A percentile compares a stretch with the other conserved stretches of the same genome.
These are phyloP conservation scores for Gossypium ekmanianum DNA, from an alignment of 345 rosid species.

Conservation along the genomic window DNA sequence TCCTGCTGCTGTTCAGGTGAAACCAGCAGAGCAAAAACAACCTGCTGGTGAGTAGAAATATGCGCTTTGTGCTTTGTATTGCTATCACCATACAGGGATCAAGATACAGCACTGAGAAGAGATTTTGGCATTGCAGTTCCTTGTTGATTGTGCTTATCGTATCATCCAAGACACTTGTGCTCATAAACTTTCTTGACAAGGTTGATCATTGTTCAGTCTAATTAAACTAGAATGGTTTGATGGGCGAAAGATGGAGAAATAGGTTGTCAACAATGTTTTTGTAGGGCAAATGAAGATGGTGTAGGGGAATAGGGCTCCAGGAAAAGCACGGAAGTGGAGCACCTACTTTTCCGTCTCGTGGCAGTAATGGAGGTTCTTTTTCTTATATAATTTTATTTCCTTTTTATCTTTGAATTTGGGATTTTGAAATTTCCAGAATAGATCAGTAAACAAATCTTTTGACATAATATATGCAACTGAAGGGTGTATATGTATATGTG, in stretches of 20 bases:
- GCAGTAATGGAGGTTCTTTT: slow-evolving; percentile 11
- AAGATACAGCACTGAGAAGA: not conserved
- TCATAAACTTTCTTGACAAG: slow-evolving; percentile 27
- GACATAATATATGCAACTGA: slow-evolving; percentile 24
- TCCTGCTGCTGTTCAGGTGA: slow-evolving; percentile 62
- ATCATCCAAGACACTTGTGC: slow-evolving; percentile 28
- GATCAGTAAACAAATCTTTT: slow-evolving; percentile 18
- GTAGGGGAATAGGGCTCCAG: not conserved
- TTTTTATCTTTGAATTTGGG: not conserved
- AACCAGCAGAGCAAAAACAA: slow-evolving; percentile 82
- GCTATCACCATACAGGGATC: not conserved
- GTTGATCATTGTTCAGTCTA: slow-evolving; percentile 22
- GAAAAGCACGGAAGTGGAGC: not conserved
- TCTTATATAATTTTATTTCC: not conserved
- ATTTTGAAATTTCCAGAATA: slow-evolving; percentile 19
- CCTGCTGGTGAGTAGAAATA: slow-evolving; percentile 72
- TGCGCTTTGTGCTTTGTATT: not conserved
- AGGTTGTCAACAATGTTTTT: slow-evolving; percentile 8
- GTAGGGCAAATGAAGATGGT: slow-evolving; percentile 1
- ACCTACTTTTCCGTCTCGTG: slow-evolving; percentile 6
- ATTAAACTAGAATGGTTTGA: slow-evolving; percentile 29
- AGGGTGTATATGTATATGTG: slow-evolving; percentile 28
- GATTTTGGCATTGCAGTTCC: slow-evolving; percentile 3
- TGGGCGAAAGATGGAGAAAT: slow-evolving; percentile 8
- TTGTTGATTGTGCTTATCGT: slow-evolving; percentile 21